Base-by-base conservation (phyloP, 148 eudicot genomes). In the Rheum nobile region DNA sequence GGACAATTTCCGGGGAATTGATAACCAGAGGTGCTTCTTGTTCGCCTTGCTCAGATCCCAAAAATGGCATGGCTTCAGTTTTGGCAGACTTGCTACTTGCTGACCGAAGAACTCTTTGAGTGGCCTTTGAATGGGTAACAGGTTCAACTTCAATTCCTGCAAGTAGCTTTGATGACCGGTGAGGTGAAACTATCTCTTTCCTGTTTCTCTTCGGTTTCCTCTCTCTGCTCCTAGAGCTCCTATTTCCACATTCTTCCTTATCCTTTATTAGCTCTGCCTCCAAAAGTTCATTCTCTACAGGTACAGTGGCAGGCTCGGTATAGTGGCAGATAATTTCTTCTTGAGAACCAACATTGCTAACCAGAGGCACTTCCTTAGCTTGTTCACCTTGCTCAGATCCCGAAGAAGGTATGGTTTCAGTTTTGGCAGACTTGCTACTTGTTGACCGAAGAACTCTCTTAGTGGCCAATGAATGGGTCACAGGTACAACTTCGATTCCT, bases 151-250 rank as follows among this genome's bases (percentile, higher is more conserved):
- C 77, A 55, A 76, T 35, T 48, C 87, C 87, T 32, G 75, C 78
- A 57, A 83, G 73, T 68, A 80, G 77, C 29, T 77, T 79, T 7
- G 86, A 80, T 29, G 80, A 63, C 70, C 82, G 42, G 37, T 65
- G 74, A 14, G 82, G 78, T 37, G 46, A 42, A 50, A 22, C 72
- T 44, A 34, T 38, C 35, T 8, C 41, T 19, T 75, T 78, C 67
- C 75, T 77, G 13, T 79, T 84, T 80, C 76, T 84, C 69, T 81
- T 83, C 67, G 82, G 44, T 73, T 83, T 87, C 72, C 75, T 86
- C 72, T 41, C 43, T 41, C 43, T 41, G 8, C 43, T 41, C 43
- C 75, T 78, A 68, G 75, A 65, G 73, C 16, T 77, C 80, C 76
- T 38, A 17, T 68, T 68, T 35, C 1, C 72, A 14, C 21, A 4